phyloP scores from a whole-genome alignment of 371 early-diverging fungal species.

The Antonospora locustae region DNA sequence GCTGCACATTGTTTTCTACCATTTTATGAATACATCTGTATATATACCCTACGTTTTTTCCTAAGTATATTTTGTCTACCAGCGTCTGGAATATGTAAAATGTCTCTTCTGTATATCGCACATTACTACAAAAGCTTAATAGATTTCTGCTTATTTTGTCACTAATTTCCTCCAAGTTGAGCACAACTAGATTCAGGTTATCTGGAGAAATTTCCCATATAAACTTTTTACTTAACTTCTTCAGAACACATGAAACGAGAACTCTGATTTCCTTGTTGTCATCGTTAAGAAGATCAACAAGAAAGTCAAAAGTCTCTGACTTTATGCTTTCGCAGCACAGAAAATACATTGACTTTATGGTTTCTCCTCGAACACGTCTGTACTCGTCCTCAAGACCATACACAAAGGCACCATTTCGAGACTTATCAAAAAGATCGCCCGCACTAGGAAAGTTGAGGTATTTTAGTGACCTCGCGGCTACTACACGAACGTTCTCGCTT shows the following conservation, averaged over 20 bases:
- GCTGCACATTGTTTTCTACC: slow-evolving; percentile 1
- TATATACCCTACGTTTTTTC: background rate
- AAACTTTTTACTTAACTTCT: slow-evolving; percentile 3
- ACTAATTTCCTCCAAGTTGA: slow-evolving; percentile 1
- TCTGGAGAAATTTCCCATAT: background rate
- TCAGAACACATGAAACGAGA: slow-evolving; percentile 2
- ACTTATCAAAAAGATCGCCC: slow-evolving; percentile 3
- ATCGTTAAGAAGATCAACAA: slow-evolving; percentile 25
- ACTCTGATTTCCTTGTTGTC: slow-evolving; percentile 9
- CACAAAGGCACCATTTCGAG: slow-evolving; percentile 22
- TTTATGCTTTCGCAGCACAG: slow-evolving; percentile 1
- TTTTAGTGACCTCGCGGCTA: slow-evolving; percentile 13
- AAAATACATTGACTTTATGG: slow-evolving; percentile 17
- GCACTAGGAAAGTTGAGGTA: slow-evolving; percentile 5
- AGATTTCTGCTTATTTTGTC: slow-evolving; percentile 3
- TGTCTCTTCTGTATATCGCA: slow-evolving; percentile 1
- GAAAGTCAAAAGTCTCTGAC: slow-evolving; percentile 9
- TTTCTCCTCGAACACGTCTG: slow-evolving; percentile 16
- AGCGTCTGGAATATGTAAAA: background rate
- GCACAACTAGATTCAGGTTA: background rate
- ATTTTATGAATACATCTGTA: background rate
- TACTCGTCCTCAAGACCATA: slow-evolving; percentile 44
- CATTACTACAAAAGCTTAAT: slow-evolving; percentile 2
- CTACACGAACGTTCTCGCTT: slow-evolving; percentile 14
- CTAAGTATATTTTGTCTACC: too few relatives aligned